Evolutionary conservation across 2,329 filamentous ascomycete genomes (phyloP).

Genomic region (Scorias spongiosa): DNA sequence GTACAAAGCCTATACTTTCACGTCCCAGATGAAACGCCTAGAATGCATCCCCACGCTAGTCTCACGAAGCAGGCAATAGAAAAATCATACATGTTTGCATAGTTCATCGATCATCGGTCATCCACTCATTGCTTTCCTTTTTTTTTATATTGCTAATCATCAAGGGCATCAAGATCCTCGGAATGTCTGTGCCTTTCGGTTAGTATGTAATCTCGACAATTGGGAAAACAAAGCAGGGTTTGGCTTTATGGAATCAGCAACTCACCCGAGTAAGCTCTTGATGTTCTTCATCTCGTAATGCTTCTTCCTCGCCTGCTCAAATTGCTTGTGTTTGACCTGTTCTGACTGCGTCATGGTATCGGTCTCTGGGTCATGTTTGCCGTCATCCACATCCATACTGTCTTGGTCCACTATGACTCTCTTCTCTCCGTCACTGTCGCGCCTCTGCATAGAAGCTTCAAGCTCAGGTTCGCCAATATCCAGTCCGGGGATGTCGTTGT

Average conservation of each 20-base stretch:
- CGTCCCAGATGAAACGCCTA: too few relatives aligned
- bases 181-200: not conserved
- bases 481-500: conserved; percentile 79
- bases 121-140: too few relatives aligned
- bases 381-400: conserved; percentile 22
- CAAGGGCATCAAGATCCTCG: not conserved
- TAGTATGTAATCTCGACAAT: not conserved
- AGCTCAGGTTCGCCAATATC: conserved; percentile 81
- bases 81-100: too few relatives aligned
- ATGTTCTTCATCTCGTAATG: conserved; percentile 99
- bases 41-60: too few relatives aligned
- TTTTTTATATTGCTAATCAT: not conserved
- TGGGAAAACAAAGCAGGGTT: too few relatives aligned
- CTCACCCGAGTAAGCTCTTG: conserved; percentile 66
- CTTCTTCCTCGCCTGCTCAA: conserved; percentile 82
- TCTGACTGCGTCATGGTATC: conserved; percentile 49
- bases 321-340: conserved; percentile 76
- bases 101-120: too few relatives aligned
- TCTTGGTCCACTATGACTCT: conserved; percentile 62
- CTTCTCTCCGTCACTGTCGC: conserved; percentile 42
- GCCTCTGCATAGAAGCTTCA: conserved; percentile 23
- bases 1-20: too few relatives aligned
- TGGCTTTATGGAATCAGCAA: conserved; percentile 3
- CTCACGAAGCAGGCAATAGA: too few relatives aligned
- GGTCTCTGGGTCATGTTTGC: conserved; percentile 33